Conservation (phyloP, 2,329 filamentous ascomycete species). For the Tympanopsis confertula region DNA sequence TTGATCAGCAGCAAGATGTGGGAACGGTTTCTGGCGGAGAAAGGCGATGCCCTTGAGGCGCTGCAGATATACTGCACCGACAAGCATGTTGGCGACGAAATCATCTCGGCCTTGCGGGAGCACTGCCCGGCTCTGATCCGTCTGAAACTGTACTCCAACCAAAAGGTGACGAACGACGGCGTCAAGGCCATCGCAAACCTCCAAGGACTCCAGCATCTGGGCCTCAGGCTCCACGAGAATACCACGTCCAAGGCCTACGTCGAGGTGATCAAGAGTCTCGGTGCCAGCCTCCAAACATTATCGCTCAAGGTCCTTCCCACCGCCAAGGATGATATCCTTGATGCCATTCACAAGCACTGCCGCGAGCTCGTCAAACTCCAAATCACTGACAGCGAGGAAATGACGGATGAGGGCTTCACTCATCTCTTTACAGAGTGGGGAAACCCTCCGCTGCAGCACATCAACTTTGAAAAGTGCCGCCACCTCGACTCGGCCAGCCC, state of each 20-base stretch:
- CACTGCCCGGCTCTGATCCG: conserved; percentile 59
- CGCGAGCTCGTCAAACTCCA: conserved; percentile 62
- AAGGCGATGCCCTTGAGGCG: conserved; percentile 52
- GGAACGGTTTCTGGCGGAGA: conserved; percentile 54
- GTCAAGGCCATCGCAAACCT: conserved; percentile 54
- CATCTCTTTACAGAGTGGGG: conserved; percentile 65
- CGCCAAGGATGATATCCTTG: conserved; percentile 58
- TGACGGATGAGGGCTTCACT: conserved; percentile 65
- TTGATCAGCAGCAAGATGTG: conserved; percentile 69
- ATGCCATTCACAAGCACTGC: conserved; percentile 61
- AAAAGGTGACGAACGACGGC: conserved; percentile 55
- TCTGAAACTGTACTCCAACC: conserved; percentile 74
- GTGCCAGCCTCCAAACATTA: conserved; percentile 60
- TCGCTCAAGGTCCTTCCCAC: conserved; percentile 61
- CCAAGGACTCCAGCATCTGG: conserved; percentile 58
- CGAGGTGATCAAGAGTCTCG: conserved; percentile 48
- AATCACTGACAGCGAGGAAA: conserved; percentile 63
- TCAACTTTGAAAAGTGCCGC: conserved; percentile 70
- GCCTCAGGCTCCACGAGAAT: conserved; percentile 51
- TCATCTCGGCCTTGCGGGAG: conserved; percentile 46
- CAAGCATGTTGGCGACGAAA: conserved; percentile 65
- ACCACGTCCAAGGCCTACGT: conserved; percentile 44
- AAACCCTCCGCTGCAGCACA: conserved; percentile 57
- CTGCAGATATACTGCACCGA: conserved; percentile 79
- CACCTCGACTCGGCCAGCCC: conserved; percentile 63